Evolutionary conservation across 2,329 filamentous ascomycete genomes (phyloP).

Genomic region (Sclerotinia sclerotiorum): DNA sequence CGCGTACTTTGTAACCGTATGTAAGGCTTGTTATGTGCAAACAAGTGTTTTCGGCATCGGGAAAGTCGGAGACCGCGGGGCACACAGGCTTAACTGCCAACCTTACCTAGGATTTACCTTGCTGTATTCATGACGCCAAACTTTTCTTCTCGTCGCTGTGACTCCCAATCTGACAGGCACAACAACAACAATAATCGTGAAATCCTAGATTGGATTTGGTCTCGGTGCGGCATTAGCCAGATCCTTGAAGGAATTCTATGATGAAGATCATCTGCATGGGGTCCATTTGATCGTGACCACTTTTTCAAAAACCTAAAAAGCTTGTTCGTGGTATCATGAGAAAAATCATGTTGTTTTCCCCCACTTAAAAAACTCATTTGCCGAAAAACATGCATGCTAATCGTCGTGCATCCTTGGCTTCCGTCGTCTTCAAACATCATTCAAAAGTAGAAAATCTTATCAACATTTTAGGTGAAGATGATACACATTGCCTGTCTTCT

Average conservation of each 20-base stretch:
- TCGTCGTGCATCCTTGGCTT: constrained; percentile 10
- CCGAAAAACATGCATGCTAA: constrained; percentile 19
- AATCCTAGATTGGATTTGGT: no score
- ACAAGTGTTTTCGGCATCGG: neutral
- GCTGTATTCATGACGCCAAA: neutral
- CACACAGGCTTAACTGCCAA: neutral
- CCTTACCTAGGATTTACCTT: no score
- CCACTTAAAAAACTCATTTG: constrained; percentile 17
- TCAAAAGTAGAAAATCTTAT: neutral
- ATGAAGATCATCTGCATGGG: neutral
- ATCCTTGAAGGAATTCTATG: neutral
- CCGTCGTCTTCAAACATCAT: constrained; percentile 14
- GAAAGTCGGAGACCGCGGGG: neutral
- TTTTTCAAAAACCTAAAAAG: constrained; percentile 7
- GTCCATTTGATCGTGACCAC: neutral
- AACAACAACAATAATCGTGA: neutral
- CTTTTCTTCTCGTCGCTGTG: neutral
- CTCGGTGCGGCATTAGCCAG: neutral
- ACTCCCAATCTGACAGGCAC: neutral
- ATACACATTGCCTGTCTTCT: neutral
- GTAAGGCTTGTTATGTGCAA: neutral
- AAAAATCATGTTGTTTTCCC: constrained; percentile 5
- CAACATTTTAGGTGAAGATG: neutral
- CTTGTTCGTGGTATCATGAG: constrained; percentile 13
- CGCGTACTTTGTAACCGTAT: neutral